These are phyloP conservation scores for Phyllostachys edulis DNA, from an alignment of 176 grass and related monocot species.

Conservation along the genomic window DNA sequence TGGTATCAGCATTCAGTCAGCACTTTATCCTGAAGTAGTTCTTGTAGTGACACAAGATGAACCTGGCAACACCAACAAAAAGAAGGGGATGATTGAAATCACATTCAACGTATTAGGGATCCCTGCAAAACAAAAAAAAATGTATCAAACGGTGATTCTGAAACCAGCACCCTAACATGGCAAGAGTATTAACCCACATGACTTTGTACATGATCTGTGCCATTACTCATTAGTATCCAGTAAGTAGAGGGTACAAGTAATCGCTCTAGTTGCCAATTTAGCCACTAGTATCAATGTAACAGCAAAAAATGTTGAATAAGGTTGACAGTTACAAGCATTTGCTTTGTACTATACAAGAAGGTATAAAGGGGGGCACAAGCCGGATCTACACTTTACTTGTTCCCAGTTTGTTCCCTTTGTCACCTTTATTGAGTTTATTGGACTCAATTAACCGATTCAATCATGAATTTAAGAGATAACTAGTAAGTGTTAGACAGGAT, in stretches of 20 bases:
- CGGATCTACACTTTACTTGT: too few relatives aligned
- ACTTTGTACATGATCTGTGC: not conserved
- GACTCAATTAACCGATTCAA: not conserved
- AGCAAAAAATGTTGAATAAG: not conserved
- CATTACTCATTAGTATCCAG: not conserved
- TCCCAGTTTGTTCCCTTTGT: not conserved
- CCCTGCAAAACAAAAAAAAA: conserved; percentile 42
- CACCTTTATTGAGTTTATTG: not conserved
- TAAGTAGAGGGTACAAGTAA: not conserved
- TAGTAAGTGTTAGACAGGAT: too few relatives aligned
- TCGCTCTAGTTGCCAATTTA: not conserved
- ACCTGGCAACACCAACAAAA: conserved; percentile 64
- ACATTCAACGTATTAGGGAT: conserved; percentile 90
- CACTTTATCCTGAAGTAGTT: conserved; percentile 87
- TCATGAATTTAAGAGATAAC: not conserved
- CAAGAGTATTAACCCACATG: not conserved
- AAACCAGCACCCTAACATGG: not conserved
- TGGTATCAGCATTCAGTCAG: not conserved
- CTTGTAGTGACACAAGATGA: conserved; percentile 69
- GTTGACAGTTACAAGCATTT: not conserved
- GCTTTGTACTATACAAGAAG: too few relatives aligned
- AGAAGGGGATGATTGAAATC: conserved; percentile 88
- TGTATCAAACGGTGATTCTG: not conserved
- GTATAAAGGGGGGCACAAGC: too few relatives aligned
- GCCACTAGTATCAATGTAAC: not conserved